A percentile compares a stretch with the other conserved stretches of the same genome.
phyloP scores from a whole-genome alignment of 345 rosid genomes.

The Zanthoxylum bungeanum region DNA sequence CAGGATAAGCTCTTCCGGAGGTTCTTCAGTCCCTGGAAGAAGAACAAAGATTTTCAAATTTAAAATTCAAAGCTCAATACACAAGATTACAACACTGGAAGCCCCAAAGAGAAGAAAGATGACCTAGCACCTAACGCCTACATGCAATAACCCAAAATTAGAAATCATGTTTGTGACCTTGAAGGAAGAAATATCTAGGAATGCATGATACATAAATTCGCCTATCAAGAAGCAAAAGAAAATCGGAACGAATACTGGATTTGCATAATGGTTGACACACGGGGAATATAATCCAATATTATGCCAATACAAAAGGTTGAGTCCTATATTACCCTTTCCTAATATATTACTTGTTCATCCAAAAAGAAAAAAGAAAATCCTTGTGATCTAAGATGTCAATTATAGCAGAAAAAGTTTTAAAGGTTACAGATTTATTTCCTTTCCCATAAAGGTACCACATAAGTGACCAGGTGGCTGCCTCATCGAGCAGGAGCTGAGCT shows the following conservation, averaged over 20 bases:
- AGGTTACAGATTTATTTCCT: constrained; percentile 54
- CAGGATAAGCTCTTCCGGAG: constrained; percentile 58
- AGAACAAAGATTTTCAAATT: constrained; percentile 20
- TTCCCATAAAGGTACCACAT: constrained; percentile 94
- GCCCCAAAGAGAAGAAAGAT: background rate
- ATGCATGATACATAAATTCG: background rate
- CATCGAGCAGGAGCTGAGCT: constrained; percentile 90
- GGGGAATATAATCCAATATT: background rate
- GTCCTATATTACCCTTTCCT: background rate
- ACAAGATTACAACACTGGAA: constrained; percentile 1
- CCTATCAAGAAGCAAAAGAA: background rate
- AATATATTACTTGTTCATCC: too few relatives aligned
- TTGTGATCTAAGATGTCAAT: constrained; percentile 5
- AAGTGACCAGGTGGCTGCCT: constrained; percentile 99
- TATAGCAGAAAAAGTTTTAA: constrained; percentile 5
- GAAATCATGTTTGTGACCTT: background rate
- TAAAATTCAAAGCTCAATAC: constrained; percentile 14
- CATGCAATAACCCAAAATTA: background rate
- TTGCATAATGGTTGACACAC: background rate
- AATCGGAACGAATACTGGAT: background rate
- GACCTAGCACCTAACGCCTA: background rate
- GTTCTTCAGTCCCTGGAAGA: constrained; percentile 79
- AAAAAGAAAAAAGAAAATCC: background rate
- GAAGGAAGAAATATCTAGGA: background rate
- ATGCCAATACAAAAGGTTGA: background rate